These are phyloP conservation scores for Cladorrhinum sp. DNA, from an alignment of 2,329 filamentous ascomycete genomes.

Conservation along the genomic window DNA sequence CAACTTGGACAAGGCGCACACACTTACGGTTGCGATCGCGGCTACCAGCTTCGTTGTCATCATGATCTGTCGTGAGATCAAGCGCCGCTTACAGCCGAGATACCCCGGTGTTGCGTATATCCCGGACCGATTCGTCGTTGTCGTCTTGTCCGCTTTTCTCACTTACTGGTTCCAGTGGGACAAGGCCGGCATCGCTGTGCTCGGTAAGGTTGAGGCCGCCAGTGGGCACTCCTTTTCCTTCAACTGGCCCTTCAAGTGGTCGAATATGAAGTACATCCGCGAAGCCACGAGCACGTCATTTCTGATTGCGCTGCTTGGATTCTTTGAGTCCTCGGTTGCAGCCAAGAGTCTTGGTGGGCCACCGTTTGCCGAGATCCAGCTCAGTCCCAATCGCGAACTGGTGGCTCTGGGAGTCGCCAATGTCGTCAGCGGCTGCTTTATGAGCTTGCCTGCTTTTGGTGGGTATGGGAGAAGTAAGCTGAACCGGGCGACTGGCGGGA, in stretches of 20 bases:
- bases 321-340: slow-evolving; percentile 95
- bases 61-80: slow-evolving; percentile 85
- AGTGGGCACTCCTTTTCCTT: slow-evolving; percentile 73
- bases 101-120: slow-evolving; percentile 81
- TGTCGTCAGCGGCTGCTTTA: slow-evolving; percentile 85
- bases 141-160: slow-evolving; percentile 78
- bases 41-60: slow-evolving; percentile 80
- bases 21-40: slow-evolving; percentile 72
- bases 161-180: slow-evolving; percentile 78
- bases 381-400: slow-evolving; percentile 90
- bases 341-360: slow-evolving; percentile 82
- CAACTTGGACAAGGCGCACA: slow-evolving; percentile 65
- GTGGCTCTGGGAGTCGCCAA: slow-evolving; percentile 90
- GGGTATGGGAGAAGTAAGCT: slow-evolving; percentile 96
- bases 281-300: slow-evolving; percentile 89
- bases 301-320: slow-evolving; percentile 90
- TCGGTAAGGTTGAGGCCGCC: slow-evolving; percentile 75
- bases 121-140: slow-evolving; percentile 86
- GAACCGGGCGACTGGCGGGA: slow-evolving; percentile 86
- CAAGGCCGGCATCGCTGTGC: slow-evolving; percentile 71
- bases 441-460: slow-evolving; percentile 89
- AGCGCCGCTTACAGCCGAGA: slow-evolving; percentile 73
- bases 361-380: slow-evolving; percentile 71
- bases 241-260: slow-evolving; percentile 76
- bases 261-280: slow-evolving; percentile 76